phyloP scores from a whole-genome alignment of 768 basidiomycete genomes.

The Boletus edulis region DNA sequence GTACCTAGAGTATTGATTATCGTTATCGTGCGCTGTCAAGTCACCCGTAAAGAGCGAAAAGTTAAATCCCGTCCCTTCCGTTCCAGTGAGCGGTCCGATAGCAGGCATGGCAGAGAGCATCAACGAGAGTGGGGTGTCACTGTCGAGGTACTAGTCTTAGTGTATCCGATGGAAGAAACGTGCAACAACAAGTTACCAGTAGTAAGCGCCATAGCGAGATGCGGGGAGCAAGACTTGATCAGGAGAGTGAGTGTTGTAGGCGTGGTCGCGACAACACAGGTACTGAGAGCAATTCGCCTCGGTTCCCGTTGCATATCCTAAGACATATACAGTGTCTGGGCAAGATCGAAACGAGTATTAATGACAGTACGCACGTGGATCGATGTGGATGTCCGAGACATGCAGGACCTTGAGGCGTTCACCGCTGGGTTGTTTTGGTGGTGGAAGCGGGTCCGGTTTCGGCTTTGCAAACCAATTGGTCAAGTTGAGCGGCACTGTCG shows the following conservation, averaged over 20 bases:
- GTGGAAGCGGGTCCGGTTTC: slow-evolving; percentile 44
- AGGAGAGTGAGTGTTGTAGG: slow-evolving; percentile 44
- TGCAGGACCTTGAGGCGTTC: slow-evolving; percentile 47
- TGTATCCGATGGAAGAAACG: not conserved
- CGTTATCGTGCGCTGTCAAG: slow-evolving; percentile 66
- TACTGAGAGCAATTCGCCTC: slow-evolving; percentile 65
- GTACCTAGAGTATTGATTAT: slow-evolving; percentile 58
- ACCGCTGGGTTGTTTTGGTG: slow-evolving; percentile 40
- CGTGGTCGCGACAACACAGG: slow-evolving; percentile 57
- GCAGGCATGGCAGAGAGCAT: slow-evolving; percentile 55
- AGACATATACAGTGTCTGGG: not conserved
- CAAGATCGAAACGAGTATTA: too few species aligned
- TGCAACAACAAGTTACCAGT: not conserved
- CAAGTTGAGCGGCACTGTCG: slow-evolving; percentile 40
- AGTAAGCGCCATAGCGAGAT: slow-evolving; percentile 53
- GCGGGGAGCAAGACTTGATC: slow-evolving; percentile 50
- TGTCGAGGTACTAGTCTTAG: slow-evolving; percentile 8
- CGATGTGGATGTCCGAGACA: slow-evolving; percentile 47
- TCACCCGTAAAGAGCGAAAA: slow-evolving; percentile 72
- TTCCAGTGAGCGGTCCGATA: slow-evolving; percentile 60
- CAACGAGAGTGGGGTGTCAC: slow-evolving; percentile 62
- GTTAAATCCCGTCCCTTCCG: slow-evolving; percentile 54
- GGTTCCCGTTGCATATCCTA: slow-evolving; percentile 59
- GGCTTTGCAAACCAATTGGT: slow-evolving; percentile 48
- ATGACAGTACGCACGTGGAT: slow-evolving; percentile 7